Evolutionary conservation across 441 rosid species (phyloP).

Genomic region (Euphorbia schlechtendalii): DNA sequence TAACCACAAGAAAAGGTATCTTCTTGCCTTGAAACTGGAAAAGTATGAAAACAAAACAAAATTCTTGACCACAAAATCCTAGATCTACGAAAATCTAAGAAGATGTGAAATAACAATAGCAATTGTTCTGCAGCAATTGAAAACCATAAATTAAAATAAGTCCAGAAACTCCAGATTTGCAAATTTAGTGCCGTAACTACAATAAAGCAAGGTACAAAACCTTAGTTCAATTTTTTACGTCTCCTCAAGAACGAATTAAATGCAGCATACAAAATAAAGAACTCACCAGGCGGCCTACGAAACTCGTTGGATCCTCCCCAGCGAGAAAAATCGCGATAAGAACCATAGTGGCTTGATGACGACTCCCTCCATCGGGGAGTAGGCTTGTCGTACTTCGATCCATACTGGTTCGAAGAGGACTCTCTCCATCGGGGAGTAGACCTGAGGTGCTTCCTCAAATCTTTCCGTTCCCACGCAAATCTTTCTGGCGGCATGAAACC

Average conservation of each 20-base stretch:
- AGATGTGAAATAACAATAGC: not conserved
- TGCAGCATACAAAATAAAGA: not conserved
- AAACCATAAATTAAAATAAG: not conserved
- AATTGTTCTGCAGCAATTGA: not conserved
- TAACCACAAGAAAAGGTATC: constrained; percentile 19
- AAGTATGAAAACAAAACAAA: not conserved
- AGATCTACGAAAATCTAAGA: constrained; percentile 4
- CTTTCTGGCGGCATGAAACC: constrained; percentile 91
- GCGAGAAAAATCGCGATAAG: constrained; percentile 50
- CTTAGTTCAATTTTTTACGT: not conserved
- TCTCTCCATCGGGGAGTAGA: constrained; percentile 74
- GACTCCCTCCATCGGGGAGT: constrained; percentile 74
- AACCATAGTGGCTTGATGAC: constrained; percentile 40
- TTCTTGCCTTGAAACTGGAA: constrained; percentile 3
- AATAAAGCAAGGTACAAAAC: not conserved
- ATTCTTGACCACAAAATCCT: not conserved
- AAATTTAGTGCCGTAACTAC: not conserved
- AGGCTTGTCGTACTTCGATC: constrained; percentile 67
- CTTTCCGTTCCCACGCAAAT: constrained; percentile 87
- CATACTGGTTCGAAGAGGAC: constrained; percentile 27
- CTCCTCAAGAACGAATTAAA: not conserved
- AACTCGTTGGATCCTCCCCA: constrained; percentile 56
- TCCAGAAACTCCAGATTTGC: not conserved
- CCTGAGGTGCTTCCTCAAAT: constrained; percentile 84
- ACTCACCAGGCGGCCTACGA: constrained; percentile 73